Evolutionary conservation across 495 filamentous ascomycete species (phyloP), one percentile per base, ranked within the genome.

Genomic region (Penicillium mononematosum): DNA sequence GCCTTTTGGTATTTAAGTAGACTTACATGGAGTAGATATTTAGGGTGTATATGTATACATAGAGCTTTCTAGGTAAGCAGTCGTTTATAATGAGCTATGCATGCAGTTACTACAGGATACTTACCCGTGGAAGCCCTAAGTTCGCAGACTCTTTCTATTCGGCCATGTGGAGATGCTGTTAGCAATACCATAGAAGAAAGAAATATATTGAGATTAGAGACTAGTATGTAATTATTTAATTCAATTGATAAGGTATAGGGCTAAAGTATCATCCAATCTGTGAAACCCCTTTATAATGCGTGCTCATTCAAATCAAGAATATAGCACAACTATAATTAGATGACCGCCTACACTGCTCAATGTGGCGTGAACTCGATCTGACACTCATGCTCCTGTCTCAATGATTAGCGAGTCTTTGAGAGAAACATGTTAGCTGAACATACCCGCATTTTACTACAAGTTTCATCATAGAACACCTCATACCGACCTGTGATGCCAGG

Each of bases 381-480:
- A 7, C 34, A 38, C 16, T 38, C 34, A 2, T 38, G 34, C 6
- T 38, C 34, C 34, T 38, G 16, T 38, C 5, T 38, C 16, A 5
- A 38, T 38, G 34, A 38, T 38, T 38, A 38, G 34, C 5, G 5
- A n/a, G 14, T n/a, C 34, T 38, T 5, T 16, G 16, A 38, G 34
- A n/a, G 16, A 38, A 16, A 7, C 5, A 7, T 38, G 4, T 16
- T 16, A 38, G 34, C 34, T 38, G 16, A n/a, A 38, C 34, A 16
- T 38, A 38, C 34, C 34, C 34, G 34, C 14, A 38, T 38, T 38
- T 5, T 5, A 16, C 34, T n/a, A 8, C 34, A 38, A 7, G 34
- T 44, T 8, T 75, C 75, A 47, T 78, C 74, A 51, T 65, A 71
- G 44, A 78, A 73, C 1, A 76, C 59, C 53, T 78, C 75, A 65